A percentile compares a stretch with the other conserved stretches of the same genome.
Evolutionary conservation across 2,329 filamentous ascomycete genomes (phyloP).

Genomic region (Calonectria pteridis): DNA sequence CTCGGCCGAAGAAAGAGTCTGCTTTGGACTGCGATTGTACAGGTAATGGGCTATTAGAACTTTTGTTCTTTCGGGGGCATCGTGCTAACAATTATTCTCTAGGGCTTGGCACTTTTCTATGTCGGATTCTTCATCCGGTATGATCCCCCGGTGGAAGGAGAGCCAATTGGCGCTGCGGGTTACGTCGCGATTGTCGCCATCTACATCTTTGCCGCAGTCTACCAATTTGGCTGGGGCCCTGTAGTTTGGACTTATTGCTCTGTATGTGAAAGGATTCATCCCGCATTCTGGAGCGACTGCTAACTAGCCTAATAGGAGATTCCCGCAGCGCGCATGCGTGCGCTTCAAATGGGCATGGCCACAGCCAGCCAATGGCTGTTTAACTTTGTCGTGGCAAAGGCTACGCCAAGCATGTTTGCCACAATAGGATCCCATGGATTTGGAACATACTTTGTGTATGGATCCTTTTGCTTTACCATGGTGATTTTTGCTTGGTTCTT

Average conservation of each 20-base stretch:
- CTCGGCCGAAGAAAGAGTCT: constrained; percentile 26
- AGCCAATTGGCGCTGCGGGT: constrained; percentile 4
- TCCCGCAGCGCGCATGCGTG: constrained; percentile 26
- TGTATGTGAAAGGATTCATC: neutral
- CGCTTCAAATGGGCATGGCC: constrained; percentile 28
- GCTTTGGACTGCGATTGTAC: constrained; percentile 25
- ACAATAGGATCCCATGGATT: constrained; percentile 20
- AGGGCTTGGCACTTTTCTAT: constrained; percentile 26
- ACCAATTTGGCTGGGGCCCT: constrained; percentile 25
- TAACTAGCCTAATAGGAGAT: constrained; percentile 6
- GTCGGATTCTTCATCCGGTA: constrained; percentile 27
- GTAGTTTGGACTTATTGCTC: constrained; percentile 24
- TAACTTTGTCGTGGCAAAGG: constrained; percentile 30
- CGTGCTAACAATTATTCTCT: neutral
- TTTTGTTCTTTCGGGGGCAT: neutral
- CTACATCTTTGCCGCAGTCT: constrained; percentile 16
- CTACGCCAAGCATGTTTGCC: constrained; percentile 26
- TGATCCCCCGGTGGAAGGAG: neutral
- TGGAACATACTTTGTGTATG: constrained; percentile 29
- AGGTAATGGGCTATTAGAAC: neutral
- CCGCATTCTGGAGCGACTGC: rapidly evolving
- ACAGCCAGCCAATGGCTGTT: constrained; percentile 29
- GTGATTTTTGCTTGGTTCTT: constrained; percentile 21
- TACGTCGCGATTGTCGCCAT: constrained; percentile 25
- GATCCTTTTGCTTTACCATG: constrained; percentile 28